Base-by-base conservation (phyloP, 2,329 filamentous ascomycete genomes). In the Hypoxylon sp. region DNA sequence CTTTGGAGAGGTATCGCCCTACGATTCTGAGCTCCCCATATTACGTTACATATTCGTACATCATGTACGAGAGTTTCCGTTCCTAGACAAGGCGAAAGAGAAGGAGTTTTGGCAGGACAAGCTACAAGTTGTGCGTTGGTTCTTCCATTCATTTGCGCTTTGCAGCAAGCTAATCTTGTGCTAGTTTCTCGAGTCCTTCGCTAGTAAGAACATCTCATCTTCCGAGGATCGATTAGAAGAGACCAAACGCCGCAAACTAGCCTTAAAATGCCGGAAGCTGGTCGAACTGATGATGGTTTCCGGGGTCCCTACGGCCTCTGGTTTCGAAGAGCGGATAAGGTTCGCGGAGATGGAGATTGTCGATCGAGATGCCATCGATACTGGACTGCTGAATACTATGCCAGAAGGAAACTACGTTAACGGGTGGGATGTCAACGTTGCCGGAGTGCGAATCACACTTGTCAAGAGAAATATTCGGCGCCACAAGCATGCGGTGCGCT, bases 31-130 rank as follows among this genome's bases (percentile, higher is more conserved):
- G 73, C 85, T 99, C 26, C 96, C 96, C 16, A 91, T 99, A 67
- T 84, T 99, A 66, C 89, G 96, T 70, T 98, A 96, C 81, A 97
- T 99, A 75, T 99, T 99, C 77, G 96, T 98, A 57, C 91, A 98
- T 77, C 94, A 98, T 89, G 89, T 99, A 64, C 93, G 96, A 75
- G 96, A 98, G 74, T 99, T 99, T 74, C 96, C 96, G 0, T 99
- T 99, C 76, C 87, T 99, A 69, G 93, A 99, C 80, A 93, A 97
- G 83, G 96, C 96, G 20, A 91, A 89, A 75, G 96, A 99, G 85
- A 97, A 98, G 85, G 96, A 99, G 80, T 99, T 99, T 75, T 99
- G 96, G 96, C 96, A 99, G 81, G 93, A 98, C 77, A 98, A 97
- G 79, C 83, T 99, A 65, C 96, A 99, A 83, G 88, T 94, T 76